Evolutionary conservation across 2,329 filamentous ascomycete species (phyloP).

Genomic region (Paraconiothyrium brasiliense): DNA sequence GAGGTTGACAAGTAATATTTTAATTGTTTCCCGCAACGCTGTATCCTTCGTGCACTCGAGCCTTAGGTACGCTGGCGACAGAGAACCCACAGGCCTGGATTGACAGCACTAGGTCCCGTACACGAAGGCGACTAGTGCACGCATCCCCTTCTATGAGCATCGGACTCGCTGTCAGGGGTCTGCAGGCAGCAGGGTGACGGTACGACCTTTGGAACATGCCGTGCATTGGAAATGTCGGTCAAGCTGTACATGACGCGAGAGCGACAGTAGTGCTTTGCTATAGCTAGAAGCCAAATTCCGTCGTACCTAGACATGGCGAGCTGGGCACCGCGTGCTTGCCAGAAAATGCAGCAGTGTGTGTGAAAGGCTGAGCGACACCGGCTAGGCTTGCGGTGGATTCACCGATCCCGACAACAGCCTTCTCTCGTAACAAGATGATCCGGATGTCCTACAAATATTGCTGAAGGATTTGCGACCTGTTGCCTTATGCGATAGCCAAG

Average conservation of each 20-base stretch:
- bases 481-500: background rate
- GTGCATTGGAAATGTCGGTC: slow-evolving; percentile 15
- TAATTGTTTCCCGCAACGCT: background rate
- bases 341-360: background rate
- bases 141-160: slow-evolving; percentile 7
- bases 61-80: background rate
- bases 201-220: slow-evolving; percentile 21
- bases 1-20: background rate
- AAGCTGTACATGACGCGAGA: background rate
- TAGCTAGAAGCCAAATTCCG: background rate
- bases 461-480: too few relatives aligned
- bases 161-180: slow-evolving; percentile 1
- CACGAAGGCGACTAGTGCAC: slow-evolving; percentile 25
- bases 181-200: slow-evolving; percentile 21
- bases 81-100: slow-evolving; percentile 5
- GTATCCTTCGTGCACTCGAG: background rate
- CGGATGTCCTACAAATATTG: background rate
- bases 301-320: background rate
- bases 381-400: background rate
- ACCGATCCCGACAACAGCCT: background rate
- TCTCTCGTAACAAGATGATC: background rate
- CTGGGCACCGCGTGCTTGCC: background rate
- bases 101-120: slow-evolving; percentile 21
- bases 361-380: background rate
- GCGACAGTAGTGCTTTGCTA: background rate